Percentiles rank a stretch among this genome's conserved stretches.
Conservation (phyloP, 2,329 filamentous ascomycete species). For the Dendrostoma leiphaemia region DNA sequence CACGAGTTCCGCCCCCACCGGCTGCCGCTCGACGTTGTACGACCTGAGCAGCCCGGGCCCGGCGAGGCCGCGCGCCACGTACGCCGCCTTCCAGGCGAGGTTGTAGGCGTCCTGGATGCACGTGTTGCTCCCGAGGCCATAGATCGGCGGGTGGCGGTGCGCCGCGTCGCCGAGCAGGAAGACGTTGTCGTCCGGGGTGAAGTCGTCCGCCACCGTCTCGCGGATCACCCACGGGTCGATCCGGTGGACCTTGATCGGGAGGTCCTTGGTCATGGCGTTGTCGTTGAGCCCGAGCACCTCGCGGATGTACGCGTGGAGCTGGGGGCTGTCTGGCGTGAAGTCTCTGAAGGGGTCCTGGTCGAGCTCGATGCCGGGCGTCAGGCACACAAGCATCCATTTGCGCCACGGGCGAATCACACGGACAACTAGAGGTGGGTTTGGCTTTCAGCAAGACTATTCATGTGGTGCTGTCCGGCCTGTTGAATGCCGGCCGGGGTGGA, state of each 20-base stretch:
- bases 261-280: conserved; percentile 8
- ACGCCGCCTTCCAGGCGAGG: conserved; percentile 46
- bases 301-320: conserved; percentile 28
- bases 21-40: conserved; percentile 38
- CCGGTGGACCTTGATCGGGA: conserved; percentile 44
- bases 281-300: conserved; percentile 50
- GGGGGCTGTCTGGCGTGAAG: conserved; percentile 2
- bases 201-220: conserved; percentile 52
- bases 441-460: no score
- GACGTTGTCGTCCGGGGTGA: conserved; percentile 36
- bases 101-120: conserved; percentile 49
- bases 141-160: conserved; percentile 49
- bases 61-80: conserved; percentile 35
- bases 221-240: conserved; percentile 53
- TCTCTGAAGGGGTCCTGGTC: conserved; percentile 25
- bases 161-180: conserved; percentile 51
- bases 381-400: conserved; percentile 49
- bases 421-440: conserved; percentile 26
- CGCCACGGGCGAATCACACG: conserved; percentile 59
- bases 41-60: conserved; percentile 32
- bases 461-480: no score
- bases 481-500: no score
- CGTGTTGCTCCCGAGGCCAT: conserved; percentile 50
- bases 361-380: conserved; percentile 23
- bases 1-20: conserved; percentile 40